These are phyloP conservation scores for Ophiostoma montium DNA, from an alignment of 2,329 filamentous ascomycete genomes.

Conservation along the genomic window DNA sequence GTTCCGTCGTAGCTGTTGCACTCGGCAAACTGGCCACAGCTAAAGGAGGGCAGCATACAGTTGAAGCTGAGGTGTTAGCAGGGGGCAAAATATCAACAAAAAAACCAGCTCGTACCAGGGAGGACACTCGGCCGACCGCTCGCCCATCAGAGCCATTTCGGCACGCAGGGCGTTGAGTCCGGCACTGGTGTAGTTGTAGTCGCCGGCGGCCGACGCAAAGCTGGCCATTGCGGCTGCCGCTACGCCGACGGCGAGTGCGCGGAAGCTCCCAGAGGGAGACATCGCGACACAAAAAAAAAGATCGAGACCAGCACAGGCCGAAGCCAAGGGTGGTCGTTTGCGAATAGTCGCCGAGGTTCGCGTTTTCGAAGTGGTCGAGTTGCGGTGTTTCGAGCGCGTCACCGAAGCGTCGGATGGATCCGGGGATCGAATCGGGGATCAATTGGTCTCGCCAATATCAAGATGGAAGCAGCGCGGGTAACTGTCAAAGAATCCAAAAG, in stretches of 20 bases:
- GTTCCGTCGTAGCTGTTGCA: conserved; percentile 87
- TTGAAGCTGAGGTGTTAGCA: conserved; percentile 57
- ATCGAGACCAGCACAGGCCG: neutral
- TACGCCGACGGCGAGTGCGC: conserved; percentile 26
- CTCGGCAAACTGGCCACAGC: conserved; percentile 76
- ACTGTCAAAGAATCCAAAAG: neutral
- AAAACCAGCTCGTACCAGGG: too few species aligned
- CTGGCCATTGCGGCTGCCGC: conserved; percentile 24
- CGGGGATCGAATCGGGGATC: too few species aligned
- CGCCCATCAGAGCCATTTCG: conserved; percentile 54
- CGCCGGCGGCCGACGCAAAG: conserved; percentile 28
- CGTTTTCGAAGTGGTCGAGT: too few species aligned
- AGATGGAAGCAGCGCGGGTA: too few species aligned
- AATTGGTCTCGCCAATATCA: too few species aligned
- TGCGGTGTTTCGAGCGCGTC: too few species aligned
- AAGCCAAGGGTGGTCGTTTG: neutral
- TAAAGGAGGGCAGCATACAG: conserved; percentile 85
- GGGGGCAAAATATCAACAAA: too few species aligned
- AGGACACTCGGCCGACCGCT: conserved; percentile 60
- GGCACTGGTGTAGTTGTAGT: conserved; percentile 41
- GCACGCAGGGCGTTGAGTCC: conserved; percentile 46
- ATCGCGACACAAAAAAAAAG: neutral
- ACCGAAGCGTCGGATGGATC: too few species aligned
- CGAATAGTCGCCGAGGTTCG: neutral
- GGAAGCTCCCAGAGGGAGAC: conserved; percentile 19